These are phyloP conservation scores for Gracilaria vermiculophylla DNA, from an alignment of 23 red algal species.

Conservation along the genomic window DNA sequence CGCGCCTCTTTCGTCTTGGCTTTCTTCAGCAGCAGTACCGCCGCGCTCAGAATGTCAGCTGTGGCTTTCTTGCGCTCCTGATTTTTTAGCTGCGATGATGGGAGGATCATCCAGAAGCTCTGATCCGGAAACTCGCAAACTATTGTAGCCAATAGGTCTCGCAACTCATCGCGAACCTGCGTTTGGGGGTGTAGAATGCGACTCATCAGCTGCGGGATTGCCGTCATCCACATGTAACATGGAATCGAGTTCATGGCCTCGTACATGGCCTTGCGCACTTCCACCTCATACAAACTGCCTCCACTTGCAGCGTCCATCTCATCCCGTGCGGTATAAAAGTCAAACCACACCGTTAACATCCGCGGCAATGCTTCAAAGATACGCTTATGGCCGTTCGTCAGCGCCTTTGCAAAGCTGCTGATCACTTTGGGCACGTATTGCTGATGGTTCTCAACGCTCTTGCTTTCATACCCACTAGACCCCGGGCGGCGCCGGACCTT, in stretches of 20 bases:
- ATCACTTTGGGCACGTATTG: constrained; percentile 7
- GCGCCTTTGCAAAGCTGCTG: constrained; percentile 63
- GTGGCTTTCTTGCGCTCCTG: constrained; percentile 33
- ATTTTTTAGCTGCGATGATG: constrained; percentile 27
- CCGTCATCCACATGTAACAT: constrained; percentile 82
- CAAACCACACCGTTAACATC: constrained; percentile 89
- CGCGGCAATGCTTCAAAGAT: constrained; percentile 88
- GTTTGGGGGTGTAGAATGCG: constrained; percentile 58
- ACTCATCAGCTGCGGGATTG: constrained; percentile 88
- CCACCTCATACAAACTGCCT: constrained; percentile 9
- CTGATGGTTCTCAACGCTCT: neutral
- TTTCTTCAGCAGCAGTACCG: neutral
- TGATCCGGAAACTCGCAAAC: constrained; percentile 64
- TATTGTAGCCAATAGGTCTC: constrained; percentile 50
- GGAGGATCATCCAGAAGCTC: constrained; percentile 75
- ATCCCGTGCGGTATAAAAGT: constrained; percentile 51
- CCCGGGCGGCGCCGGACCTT: neutral
- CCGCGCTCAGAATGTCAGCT: constrained; percentile 17
- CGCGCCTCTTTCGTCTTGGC: neutral
- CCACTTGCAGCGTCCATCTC: neutral
- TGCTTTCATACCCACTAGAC: neutral
- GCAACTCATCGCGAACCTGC: constrained; percentile 47
- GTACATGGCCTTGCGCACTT: constrained; percentile 9
- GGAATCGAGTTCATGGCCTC: constrained; percentile 51
- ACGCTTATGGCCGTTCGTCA: constrained; percentile 54